Conservation (phyloP, 495 filamentous ascomycete species). For the Penicillium steckii region DNA sequence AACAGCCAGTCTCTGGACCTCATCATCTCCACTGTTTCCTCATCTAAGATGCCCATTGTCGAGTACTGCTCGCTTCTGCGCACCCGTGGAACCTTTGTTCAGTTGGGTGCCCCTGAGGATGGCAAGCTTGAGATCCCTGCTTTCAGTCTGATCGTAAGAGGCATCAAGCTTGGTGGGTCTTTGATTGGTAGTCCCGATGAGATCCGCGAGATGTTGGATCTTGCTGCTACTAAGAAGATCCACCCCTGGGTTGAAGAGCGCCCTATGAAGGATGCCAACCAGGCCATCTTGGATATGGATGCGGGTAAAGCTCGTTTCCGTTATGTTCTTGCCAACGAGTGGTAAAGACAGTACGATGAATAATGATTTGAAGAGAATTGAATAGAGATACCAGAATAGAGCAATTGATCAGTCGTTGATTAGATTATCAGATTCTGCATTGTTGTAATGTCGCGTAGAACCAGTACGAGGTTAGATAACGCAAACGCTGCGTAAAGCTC, state of each 20-base stretch:
- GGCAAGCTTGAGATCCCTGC: slow-evolving; percentile 61
- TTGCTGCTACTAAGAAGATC: slow-evolving; percentile 69
- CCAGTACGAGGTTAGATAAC: too few relatives aligned
- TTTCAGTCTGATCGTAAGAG: slow-evolving; percentile 55
- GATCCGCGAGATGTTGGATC: slow-evolving; percentile 77
- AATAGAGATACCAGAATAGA: background rate
- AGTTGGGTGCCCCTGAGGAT: slow-evolving; percentile 73
- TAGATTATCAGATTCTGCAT: background rate
- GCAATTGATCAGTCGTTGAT: background rate
- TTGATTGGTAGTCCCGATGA: slow-evolving; percentile 68
- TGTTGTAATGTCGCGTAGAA: background rate
- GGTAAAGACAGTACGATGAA: slow-evolving; percentile 1
- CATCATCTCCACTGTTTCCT: slow-evolving; percentile 76
- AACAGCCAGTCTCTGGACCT: slow-evolving; percentile 68
- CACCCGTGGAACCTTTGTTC: slow-evolving; percentile 70
- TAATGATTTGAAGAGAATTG: background rate
- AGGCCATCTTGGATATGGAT: slow-evolving; percentile 67
- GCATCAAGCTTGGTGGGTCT: slow-evolving; percentile 68
- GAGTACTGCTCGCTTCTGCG: slow-evolving; percentile 67
- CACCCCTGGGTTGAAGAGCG: slow-evolving; percentile 70
- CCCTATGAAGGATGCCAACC: slow-evolving; percentile 73
- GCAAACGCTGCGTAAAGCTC: too few relatives aligned
- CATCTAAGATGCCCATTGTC: slow-evolving; percentile 71
- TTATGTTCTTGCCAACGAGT: slow-evolving; percentile 68
- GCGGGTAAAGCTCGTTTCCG: slow-evolving; percentile 70